Evolutionary conservation across 352 stramenopile genomes (phyloP).

Genomic region (Hyaloperonospora arabidopsidis): DNA sequence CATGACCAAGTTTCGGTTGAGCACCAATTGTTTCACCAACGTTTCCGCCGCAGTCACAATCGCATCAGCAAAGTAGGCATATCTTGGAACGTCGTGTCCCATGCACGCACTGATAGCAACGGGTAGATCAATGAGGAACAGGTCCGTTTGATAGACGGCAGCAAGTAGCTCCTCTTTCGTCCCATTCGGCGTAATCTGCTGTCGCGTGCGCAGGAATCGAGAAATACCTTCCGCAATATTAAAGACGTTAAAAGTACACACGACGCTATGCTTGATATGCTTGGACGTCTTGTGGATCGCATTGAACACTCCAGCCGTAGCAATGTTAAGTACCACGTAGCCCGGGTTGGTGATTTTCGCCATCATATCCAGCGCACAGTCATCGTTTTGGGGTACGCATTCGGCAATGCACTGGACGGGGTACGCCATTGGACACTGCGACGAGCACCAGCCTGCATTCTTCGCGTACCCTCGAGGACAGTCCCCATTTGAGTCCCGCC

Average conservation of each 20-base stretch:
- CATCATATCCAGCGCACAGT: conserved; percentile 47
- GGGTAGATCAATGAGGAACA: conserved; percentile 47
- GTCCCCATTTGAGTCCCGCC: conserved; percentile 12
- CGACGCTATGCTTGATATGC: conserved; percentile 32
- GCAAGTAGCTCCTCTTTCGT: conserved; percentile 44
- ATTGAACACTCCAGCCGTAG: conserved; percentile 46
- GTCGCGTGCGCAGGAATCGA: conserved; percentile 32
- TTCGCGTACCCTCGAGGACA: conserved; percentile 41
- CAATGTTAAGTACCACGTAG: conserved; percentile 42
- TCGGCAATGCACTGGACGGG: conserved; percentile 62
- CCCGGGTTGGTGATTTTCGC: conserved; percentile 42
- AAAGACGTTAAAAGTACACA: conserved; percentile 48
- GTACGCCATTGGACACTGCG: conserved; percentile 64
- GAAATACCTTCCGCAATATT: conserved; percentile 39
- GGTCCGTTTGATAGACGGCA: conserved; percentile 45
- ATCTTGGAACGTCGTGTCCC: conserved; percentile 23
- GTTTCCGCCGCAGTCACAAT: conserved; percentile 29
- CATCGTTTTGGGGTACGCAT: conserved; percentile 60
- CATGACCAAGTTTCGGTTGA: conserved; percentile 35
- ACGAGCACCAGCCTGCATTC: conserved; percentile 47
- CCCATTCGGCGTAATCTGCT: conserved; percentile 30
- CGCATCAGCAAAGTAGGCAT: conserved; percentile 26
- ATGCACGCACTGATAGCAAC: conserved; percentile 44
- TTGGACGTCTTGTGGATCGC: conserved; percentile 35
- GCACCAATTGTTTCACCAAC: conserved; percentile 34